These are phyloP conservation scores for Paecilomyces sp. DNA, from an alignment of 2,329 filamentous ascomycete genomes.

Conservation along the genomic window DNA sequence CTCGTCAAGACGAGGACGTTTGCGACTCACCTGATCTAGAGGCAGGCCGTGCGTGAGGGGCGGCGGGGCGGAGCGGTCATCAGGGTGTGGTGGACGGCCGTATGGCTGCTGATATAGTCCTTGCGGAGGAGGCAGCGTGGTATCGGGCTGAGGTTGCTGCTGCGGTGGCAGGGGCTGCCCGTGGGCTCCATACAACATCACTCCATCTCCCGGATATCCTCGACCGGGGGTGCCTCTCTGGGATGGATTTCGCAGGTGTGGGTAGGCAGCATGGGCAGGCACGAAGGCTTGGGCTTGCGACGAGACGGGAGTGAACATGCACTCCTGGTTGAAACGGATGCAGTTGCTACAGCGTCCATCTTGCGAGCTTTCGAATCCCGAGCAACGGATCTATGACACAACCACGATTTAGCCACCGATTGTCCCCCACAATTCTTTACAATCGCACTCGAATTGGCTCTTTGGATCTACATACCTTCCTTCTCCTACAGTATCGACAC, in stretches of 20 bases:
- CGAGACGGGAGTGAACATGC: slow-evolving; percentile 69
- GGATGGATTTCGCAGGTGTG: slow-evolving; percentile 41
- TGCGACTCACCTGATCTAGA: slow-evolving; percentile 41
- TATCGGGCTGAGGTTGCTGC: slow-evolving; percentile 33
- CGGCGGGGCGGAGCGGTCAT: slow-evolving; percentile 19
- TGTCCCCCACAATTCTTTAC: background rate
- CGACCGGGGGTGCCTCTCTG: slow-evolving; percentile 22
- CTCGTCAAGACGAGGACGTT: slow-evolving; percentile 15
- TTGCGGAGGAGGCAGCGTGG: slow-evolving; percentile 32
- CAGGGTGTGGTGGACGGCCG: slow-evolving; percentile 19
- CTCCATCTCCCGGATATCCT: slow-evolving; percentile 25
- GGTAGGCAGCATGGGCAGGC: slow-evolving; percentile 61
- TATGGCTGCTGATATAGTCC: slow-evolving; percentile 35
- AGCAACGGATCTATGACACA: slow-evolving; percentile 61
- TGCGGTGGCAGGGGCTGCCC: slow-evolving; percentile 42
- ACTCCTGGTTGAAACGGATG: slow-evolving; percentile 66
- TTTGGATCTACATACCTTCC: slow-evolving; percentile 36
- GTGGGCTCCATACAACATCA: slow-evolving; percentile 43
- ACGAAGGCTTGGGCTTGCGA: slow-evolving; percentile 69
- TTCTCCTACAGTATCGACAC: slow-evolving; percentile 45
- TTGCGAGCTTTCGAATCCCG: slow-evolving; percentile 64
- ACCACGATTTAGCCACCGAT: background rate
- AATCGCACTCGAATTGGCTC: background rate
- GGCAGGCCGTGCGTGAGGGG: slow-evolving; percentile 32
- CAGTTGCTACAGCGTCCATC: slow-evolving; percentile 69